Percentiles rank a stretch among this genome's conserved stretches.
These are phyloP conservation scores for Cicer pinnatifidum DNA, from an alignment of 306 rosid species.

Conservation along the genomic window DNA sequence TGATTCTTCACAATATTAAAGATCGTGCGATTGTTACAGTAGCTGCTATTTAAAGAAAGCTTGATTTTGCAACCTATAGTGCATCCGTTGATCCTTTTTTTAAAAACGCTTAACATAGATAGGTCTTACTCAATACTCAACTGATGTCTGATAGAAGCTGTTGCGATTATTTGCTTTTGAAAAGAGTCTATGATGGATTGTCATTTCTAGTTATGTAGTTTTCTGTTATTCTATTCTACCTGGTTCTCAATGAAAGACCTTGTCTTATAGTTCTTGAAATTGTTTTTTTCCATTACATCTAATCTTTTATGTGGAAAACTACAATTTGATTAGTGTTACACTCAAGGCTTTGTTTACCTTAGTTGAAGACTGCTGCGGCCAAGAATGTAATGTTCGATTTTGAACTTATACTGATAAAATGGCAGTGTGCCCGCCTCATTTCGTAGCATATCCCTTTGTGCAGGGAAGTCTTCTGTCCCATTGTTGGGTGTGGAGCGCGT, in stretches of 20 bases:
- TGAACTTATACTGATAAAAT: background rate
- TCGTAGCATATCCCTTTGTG: constrained; percentile 30
- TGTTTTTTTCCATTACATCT: background rate
- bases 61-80: background rate
- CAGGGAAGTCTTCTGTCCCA: constrained; percentile 79
- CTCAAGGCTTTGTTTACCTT: background rate
- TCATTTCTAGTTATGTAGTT: constrained; percentile 4
- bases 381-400: background rate
- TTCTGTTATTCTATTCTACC: constrained; percentile 18
- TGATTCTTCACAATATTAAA: background rate
- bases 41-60: background rate
- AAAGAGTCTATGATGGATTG: constrained; percentile 16
- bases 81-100: background rate
- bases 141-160: constrained; percentile 10
- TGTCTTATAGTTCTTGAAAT: background rate
- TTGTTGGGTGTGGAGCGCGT: constrained; percentile 80
- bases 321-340: constrained; percentile 18
- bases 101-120: background rate
- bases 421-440: constrained; percentile 27
- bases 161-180: constrained; percentile 17
- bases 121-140: background rate
- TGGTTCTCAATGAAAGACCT: background rate
- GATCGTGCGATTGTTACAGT: background rate
- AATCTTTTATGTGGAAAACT: background rate
- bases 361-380: constrained; percentile 20